These are phyloP conservation scores for Myriosclerotinia scirpicola DNA, from an alignment of 2,329 filamentous ascomycete genomes.

Conservation along the genomic window DNA sequence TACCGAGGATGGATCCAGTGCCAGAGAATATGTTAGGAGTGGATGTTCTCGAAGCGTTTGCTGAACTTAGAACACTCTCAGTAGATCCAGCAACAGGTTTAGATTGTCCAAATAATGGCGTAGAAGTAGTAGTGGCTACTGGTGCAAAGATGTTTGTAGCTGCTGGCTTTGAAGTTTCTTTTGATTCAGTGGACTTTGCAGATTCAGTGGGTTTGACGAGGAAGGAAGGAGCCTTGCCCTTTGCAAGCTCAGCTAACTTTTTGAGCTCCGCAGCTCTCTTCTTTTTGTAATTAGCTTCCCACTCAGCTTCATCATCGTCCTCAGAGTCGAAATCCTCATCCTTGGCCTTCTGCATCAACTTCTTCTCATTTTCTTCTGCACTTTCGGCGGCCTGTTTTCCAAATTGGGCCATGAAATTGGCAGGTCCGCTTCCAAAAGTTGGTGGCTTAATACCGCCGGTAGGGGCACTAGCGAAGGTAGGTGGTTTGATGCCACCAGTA, in stretches of 20 bases:
- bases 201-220: slow-evolving; percentile 22
- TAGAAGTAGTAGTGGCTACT: slow-evolving; percentile 18
- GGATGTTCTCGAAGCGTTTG: slow-evolving; percentile 34
- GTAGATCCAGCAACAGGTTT: slow-evolving; percentile 42
- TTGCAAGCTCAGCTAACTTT: slow-evolving; percentile 30
- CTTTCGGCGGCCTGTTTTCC: slow-evolving; percentile 29
- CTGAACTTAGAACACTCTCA: slow-evolving; percentile 31
- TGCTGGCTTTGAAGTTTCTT: slow-evolving; percentile 17
- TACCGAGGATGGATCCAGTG: slow-evolving; percentile 36
- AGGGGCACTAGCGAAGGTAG: slow-evolving; percentile 9
- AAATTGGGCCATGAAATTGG: slow-evolving; percentile 36
- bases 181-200: slow-evolving; percentile 5
- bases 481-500: slow-evolving; percentile 18
- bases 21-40: slow-evolving; percentile 34
- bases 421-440: slow-evolving; percentile 30
- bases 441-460: slow-evolving; percentile 33
- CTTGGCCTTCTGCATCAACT: slow-evolving; percentile 35
- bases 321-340: slow-evolving; percentile 38
- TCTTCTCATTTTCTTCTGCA: slow-evolving; percentile 31
- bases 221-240: slow-evolving; percentile 28
- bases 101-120: slow-evolving; percentile 40
- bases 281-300: slow-evolving; percentile 32
- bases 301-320: slow-evolving; percentile 38
- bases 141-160: not conserved
- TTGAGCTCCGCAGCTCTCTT: slow-evolving; percentile 30